Conservation (phyloP, 2,329 filamentous ascomycete species). For the Penicillium frequentans region DNA sequence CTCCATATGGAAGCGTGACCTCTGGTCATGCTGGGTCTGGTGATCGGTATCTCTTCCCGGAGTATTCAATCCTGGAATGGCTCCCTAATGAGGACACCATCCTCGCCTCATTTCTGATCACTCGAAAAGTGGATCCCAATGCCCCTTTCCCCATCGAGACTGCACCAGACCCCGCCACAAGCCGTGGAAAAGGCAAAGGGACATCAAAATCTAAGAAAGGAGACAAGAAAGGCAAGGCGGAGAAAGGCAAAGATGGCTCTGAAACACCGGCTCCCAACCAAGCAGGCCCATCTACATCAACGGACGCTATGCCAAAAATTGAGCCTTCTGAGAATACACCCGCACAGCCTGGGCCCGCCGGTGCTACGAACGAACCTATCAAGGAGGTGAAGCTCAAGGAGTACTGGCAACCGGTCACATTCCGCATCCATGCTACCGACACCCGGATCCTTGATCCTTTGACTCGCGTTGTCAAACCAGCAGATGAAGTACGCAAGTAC, state of each 20-base stretch:
- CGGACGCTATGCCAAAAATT: constrained; percentile 20
- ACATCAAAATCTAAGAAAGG: constrained; percentile 40
- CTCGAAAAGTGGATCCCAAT: constrained; percentile 44
- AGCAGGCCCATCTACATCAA: constrained; percentile 8
- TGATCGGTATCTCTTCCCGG: constrained; percentile 51
- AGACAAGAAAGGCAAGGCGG: constrained; percentile 26
- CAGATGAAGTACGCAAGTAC: constrained; percentile 53
- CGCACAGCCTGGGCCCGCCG: constrained; percentile 8
- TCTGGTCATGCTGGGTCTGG: constrained; percentile 44
- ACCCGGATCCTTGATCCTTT: constrained; percentile 56
- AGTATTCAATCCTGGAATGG: constrained; percentile 51
- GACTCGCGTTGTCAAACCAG: constrained; percentile 55
- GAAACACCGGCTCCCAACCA: constrained; percentile 11
- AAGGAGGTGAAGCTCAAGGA: constrained; percentile 38
- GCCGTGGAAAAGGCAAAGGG: constrained; percentile 29
- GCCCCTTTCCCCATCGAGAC: constrained; percentile 39
- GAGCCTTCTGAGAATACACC: constrained; percentile 13
- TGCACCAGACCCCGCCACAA: constrained; percentile 28
- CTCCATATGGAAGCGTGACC: constrained; percentile 42
- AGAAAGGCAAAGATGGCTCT: constrained; percentile 19
- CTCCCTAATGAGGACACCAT: constrained; percentile 47
- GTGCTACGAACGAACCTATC: constrained; percentile 9
- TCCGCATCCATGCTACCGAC: constrained; percentile 55
- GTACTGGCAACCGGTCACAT: constrained; percentile 56
- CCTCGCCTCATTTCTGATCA: constrained; percentile 49